phyloP scores from a whole-genome alignment of 176 grass and related monocot genomes.

The Saccharum spontaneum region DNA sequence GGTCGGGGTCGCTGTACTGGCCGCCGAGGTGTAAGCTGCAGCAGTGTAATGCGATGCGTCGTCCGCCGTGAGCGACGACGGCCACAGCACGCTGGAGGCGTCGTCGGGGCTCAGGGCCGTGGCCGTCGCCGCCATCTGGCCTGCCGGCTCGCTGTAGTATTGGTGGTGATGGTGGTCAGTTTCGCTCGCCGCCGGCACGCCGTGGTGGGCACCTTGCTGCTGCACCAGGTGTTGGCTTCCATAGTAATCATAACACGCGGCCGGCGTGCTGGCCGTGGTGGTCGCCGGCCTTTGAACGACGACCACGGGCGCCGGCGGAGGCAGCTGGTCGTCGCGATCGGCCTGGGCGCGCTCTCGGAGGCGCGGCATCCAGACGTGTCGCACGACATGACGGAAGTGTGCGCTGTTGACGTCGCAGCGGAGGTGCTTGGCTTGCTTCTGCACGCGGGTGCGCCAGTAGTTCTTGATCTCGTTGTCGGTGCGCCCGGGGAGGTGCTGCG shows the following conservation, averaged over 20 bases:
- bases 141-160: conserved; percentile 7
- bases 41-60: conserved; percentile 16
- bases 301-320: too few species aligned
- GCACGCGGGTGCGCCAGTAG: conserved; percentile 93
- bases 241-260: background rate
- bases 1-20: background rate
- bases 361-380: conserved; percentile 74
- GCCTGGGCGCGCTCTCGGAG: conserved; percentile 75
- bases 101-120: conserved; percentile 49
- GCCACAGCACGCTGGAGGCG: conserved; percentile 31
- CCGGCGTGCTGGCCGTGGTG: conserved; percentile 30
- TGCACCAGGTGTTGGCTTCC: background rate
- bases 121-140: conserved; percentile 11
- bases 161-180: background rate
- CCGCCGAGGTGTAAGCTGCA: background rate
- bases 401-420: conserved; percentile 84
- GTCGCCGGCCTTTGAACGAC: too few species aligned
- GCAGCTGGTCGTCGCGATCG: too few species aligned
- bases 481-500: conserved; percentile 66
- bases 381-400: conserved; percentile 74
- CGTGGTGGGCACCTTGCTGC: too few species aligned
- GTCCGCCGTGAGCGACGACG: conserved; percentile 23
- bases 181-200: too few species aligned
- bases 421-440: conserved; percentile 89
- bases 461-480: conserved; percentile 99